Evolutionary conservation across 441 rosid genomes (phyloP).

Genomic region (Brassica hybrid): DNA sequence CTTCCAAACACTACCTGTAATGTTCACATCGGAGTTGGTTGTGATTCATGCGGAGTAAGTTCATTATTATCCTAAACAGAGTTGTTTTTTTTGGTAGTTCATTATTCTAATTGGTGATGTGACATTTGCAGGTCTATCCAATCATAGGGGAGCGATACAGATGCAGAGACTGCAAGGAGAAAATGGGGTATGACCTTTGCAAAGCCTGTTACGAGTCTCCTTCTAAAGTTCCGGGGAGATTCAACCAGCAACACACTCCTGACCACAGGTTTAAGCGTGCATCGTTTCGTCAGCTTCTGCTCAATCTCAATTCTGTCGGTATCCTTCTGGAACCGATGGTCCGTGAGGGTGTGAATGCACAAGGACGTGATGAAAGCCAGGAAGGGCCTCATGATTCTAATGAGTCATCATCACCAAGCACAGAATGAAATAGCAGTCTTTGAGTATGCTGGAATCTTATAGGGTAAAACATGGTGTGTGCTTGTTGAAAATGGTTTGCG

Average conservation of each 20-base stretch:
- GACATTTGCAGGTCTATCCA: slow-evolving; percentile 59
- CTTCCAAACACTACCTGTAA: slow-evolving; percentile 30
- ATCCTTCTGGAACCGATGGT: slow-evolving; percentile 9
- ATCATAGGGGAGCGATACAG: slow-evolving; percentile 73
- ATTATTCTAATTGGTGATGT: neutral
- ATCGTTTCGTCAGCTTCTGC: neutral
- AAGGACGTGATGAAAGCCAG: slow-evolving; percentile 26
- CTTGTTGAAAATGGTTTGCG: neutral
- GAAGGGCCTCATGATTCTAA: slow-evolving; percentile 24
- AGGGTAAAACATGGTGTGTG: neutral
- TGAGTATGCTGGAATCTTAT: neutral
- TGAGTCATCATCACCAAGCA: neutral
- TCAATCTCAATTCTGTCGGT: neutral
- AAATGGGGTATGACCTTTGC: slow-evolving; percentile 84
- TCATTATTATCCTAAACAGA: neutral
- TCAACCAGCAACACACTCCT: slow-evolving; percentile 84
- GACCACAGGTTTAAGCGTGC: slow-evolving; percentile 62
- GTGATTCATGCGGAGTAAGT: slow-evolving; percentile 81
- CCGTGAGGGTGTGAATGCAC: neutral
- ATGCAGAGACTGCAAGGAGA: slow-evolving; percentile 69
- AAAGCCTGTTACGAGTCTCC: slow-evolving; percentile 66
- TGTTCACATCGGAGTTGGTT: slow-evolving; percentile 54
- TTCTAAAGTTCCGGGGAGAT: slow-evolving; percentile 72
- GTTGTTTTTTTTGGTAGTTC: neutral
- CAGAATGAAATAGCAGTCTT: neutral